Evolutionary conservation across 1,284 basidiomycete species (phyloP).

Genomic region (Wallemia hederae): DNA sequence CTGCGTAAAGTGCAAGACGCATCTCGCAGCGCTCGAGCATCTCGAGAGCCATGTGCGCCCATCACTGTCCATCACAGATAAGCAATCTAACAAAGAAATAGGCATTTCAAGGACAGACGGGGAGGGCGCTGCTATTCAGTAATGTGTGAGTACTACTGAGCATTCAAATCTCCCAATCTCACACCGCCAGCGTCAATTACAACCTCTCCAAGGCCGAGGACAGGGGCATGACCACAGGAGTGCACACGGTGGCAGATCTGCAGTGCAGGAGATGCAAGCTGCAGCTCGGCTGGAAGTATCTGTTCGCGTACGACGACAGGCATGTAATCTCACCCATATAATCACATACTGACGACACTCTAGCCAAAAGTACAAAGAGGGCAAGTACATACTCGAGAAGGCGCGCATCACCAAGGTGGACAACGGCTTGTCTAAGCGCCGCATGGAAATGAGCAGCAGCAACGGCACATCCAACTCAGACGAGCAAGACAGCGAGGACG

Average conservation of each 20-base stretch:
- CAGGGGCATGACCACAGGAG: slow-evolving; percentile 82
- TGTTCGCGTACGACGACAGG: slow-evolving; percentile 19
- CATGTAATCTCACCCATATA: slow-evolving; percentile 1
- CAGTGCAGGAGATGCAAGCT: slow-evolving; percentile 64
- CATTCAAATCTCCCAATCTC: neutral
- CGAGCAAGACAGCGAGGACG: neutral
- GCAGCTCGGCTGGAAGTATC: slow-evolving; percentile 91
- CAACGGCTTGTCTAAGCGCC: neutral
- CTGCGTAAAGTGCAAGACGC: slow-evolving; percentile 17
- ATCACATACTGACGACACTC: neutral
- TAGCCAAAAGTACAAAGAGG: slow-evolving; percentile 97
- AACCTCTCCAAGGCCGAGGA: slow-evolving; percentile 62
- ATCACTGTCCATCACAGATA: neutral
- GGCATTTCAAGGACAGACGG: slow-evolving; percentile 14
- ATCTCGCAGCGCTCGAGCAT: slow-evolving; percentile 16
- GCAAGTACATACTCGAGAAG: slow-evolving; percentile 86
- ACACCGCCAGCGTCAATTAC: slow-evolving; percentile 43
- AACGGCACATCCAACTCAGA: neutral
- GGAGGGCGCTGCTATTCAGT: slow-evolving; percentile 17
- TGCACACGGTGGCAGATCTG: slow-evolving; percentile 84
- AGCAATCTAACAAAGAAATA: neutral
- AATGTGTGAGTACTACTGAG: slow-evolving; percentile 8
- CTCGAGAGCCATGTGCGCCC: slow-evolving; percentile 13
- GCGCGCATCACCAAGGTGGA: slow-evolving; percentile 32
- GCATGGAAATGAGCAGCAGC: neutral